These are phyloP conservation scores for Entophlyctis luteolus DNA, from an alignment of 192 early-diverging fungal species.

Conservation along the genomic window DNA sequence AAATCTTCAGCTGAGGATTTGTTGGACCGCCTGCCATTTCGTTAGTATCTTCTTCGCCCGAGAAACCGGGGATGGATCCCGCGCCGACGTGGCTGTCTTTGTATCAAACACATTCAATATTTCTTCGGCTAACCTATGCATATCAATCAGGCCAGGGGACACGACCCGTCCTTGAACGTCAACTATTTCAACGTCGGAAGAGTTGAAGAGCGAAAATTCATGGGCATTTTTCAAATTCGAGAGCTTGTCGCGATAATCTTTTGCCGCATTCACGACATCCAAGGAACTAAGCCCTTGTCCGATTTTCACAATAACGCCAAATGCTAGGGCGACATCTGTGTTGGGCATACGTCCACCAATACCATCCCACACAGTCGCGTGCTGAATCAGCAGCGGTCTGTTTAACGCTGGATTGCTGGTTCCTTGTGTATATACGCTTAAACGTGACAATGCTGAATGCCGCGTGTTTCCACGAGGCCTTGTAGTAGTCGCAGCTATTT, in stretches of 20 bases:
- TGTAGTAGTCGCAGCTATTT: background rate
- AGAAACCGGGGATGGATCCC: constrained; percentile 57
- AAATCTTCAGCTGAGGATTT: constrained; percentile 58
- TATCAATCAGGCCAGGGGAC: constrained; percentile 78
- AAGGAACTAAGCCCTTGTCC: constrained; percentile 32
- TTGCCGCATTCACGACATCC: constrained; percentile 23
- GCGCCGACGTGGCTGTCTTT: constrained; percentile 62
- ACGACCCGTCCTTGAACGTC: constrained; percentile 64
- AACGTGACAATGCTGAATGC: background rate
- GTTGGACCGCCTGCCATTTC: constrained; percentile 61
- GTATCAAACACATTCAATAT: background rate
- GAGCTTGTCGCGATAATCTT: background rate
- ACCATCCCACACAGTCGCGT: constrained; percentile 59
- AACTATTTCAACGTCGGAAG: constrained; percentile 20
- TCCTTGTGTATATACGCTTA: background rate
- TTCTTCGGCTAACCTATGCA: constrained; percentile 39
- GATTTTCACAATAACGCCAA: constrained; percentile 55
- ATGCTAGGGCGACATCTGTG: constrained; percentile 50
- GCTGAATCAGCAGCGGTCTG: constrained; percentile 48
- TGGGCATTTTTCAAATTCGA: background rate
- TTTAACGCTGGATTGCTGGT: background rate
- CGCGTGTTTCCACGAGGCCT: background rate
- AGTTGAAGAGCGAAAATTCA: background rate
- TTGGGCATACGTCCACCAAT: constrained; percentile 38
- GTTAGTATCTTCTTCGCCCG: constrained; percentile 58